Conservation (phyloP, 1,284 basidiomycete species). For the Rhodotorula sp. region DNA sequence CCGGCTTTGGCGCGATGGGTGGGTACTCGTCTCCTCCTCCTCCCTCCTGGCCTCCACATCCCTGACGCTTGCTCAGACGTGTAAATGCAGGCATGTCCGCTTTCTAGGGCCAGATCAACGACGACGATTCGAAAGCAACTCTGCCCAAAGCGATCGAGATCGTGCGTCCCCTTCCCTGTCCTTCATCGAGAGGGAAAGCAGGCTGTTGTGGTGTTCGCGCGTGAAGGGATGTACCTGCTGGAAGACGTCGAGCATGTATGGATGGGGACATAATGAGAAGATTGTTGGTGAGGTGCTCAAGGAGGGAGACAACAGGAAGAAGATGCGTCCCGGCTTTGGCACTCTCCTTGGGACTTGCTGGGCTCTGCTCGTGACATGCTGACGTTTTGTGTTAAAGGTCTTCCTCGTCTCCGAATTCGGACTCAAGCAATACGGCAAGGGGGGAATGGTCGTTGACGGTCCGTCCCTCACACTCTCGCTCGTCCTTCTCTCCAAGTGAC, state of each 20-base stretch:
- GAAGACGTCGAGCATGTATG: constrained; percentile 36
- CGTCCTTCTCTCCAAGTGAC: neutral
- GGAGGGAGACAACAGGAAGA: constrained; percentile 21
- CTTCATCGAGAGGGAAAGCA: neutral
- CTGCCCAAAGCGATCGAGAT: constrained; percentile 37
- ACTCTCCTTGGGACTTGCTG: neutral
- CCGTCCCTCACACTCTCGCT: neutral
- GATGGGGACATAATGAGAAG: constrained; percentile 31
- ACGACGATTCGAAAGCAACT: constrained; percentile 27
- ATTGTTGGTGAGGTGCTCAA: constrained; percentile 33
- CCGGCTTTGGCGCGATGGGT: constrained; percentile 29
- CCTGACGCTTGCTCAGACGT: too few relatives aligned
- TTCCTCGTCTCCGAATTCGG: constrained; percentile 41
- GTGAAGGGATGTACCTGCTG: constrained; percentile 24
- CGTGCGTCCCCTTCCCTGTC: neutral
- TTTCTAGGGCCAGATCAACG: constrained; percentile 30
- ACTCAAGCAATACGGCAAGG: neutral
- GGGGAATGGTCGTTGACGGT: constrained; percentile 2
- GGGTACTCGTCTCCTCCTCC: neutral
- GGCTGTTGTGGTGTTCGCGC: neutral
- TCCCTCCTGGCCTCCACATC: neutral
- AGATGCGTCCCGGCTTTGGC: neutral
- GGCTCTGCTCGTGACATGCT: neutral
- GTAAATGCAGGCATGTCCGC: constrained; percentile 5
- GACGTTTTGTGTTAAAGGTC: constrained; percentile 6